Evolutionary conservation across 768 basidiomycete genomes (phyloP), one percentile per base, ranked within the genome.

Genomic region (Pilatotrama ljubarskyi): DNA sequence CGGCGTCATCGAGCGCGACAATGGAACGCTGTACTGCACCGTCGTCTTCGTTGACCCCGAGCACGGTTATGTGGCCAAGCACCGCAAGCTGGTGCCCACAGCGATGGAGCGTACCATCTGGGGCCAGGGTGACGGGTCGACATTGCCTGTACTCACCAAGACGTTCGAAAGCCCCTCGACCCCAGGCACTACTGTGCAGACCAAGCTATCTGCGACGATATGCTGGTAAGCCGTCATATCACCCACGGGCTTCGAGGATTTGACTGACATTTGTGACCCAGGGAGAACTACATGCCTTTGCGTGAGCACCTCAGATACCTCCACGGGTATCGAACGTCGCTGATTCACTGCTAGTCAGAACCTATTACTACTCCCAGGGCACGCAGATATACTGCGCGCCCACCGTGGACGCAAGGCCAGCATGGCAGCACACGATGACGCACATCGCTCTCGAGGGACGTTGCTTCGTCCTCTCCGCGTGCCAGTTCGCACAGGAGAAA

Each of bases 211-310:
- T 7, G 83, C 82, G 2, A 75, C 82, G 1, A 83, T 85, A 41
- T 85, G 85, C 65, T 85, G 85, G 84, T 82, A 55, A 71, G 80
- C 5, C n/a, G n/a, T n/a, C 5, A 32, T 62, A 4, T 6, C 26
- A 13, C 11, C 0, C 15, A n/a, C 17, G 22, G 18, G 14, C 8
- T 20, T 1, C 20, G 8, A 11, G 38, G 18, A 41, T 6, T 20
- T 10, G 11, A 3, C 40, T 54, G 15, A 50, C 26, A 7, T 29
- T 32, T 11, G 51, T 51, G 51, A n/a, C 51, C 40, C 52, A 87
- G 86, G 86, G 87, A 88, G 61, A 87, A 87, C 66, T 86, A 85
- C 61, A 86, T 87, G 84, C 86, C 86, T 18, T 66, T 86, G 55
- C 67, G 83, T 84, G 58, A 47, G 82, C 73, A 17, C 8, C 36